Conservation (phyloP, 768 basidiomycete genomes). For the Cytidiella melzeri region DNA sequence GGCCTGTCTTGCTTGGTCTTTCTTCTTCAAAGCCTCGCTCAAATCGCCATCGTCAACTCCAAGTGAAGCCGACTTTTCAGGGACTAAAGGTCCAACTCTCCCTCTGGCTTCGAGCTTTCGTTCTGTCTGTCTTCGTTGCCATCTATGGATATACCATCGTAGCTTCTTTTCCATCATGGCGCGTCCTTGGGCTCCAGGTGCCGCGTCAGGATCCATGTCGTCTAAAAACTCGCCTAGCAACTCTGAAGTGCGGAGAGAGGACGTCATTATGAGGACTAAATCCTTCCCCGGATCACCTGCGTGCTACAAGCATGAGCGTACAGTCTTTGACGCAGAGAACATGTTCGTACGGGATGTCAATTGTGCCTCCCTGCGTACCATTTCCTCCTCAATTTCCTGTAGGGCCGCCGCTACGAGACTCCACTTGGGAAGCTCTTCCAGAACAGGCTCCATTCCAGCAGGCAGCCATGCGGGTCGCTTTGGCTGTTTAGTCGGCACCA, state of each 20-base stretch:
- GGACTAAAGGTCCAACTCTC: no score
- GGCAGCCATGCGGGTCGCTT: slow-evolving; percentile 60
- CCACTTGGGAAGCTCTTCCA: slow-evolving; percentile 98
- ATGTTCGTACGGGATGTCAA: no score
- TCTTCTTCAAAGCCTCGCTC: slow-evolving; percentile 73
- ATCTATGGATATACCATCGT: slow-evolving; percentile 80
- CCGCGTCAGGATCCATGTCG: slow-evolving; percentile 49
- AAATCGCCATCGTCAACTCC: slow-evolving; percentile 33
- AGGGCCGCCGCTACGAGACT: slow-evolving; percentile 75
- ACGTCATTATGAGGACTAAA: slow-evolving; percentile 82
- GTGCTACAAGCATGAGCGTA: no score
- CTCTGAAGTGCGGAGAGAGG: slow-evolving; percentile 67
- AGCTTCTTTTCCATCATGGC: slow-evolving; percentile 78
- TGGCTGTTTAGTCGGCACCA: slow-evolving; percentile 10
- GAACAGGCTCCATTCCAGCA: slow-evolving; percentile 70
- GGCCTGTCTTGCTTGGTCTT: slow-evolving; percentile 60
- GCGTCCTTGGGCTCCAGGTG: slow-evolving; percentile 58
- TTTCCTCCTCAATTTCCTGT: slow-evolving; percentile 86
- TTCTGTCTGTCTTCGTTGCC: slow-evolving; percentile 31
- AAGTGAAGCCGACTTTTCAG: no score
- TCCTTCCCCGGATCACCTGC: slow-evolving; percentile 52
- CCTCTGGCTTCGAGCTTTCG: not conserved
- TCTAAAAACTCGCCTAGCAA: slow-evolving; percentile 79
- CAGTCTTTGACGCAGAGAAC: no score
- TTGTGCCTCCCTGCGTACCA: slow-evolving; percentile 51